Evolutionary conservation across 2,329 filamentous ascomycete species (phyloP).

Genomic region (Botrytis elliptica): DNA sequence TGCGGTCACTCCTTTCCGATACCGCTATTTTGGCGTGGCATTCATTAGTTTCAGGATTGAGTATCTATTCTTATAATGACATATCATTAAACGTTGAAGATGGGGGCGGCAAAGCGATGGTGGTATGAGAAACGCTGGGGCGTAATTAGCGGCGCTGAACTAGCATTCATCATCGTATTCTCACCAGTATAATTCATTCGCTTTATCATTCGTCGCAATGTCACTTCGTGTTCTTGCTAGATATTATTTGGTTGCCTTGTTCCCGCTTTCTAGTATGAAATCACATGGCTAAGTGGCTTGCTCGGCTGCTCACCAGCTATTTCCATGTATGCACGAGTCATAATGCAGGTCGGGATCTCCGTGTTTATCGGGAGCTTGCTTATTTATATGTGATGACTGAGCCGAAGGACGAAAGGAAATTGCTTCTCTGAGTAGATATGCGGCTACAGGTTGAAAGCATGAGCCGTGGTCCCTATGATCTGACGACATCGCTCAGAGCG

Average conservation of each 20-base stretch:
- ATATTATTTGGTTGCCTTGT: background rate
- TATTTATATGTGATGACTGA: background rate
- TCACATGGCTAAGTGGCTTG: background rate
- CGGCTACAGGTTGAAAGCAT: background rate
- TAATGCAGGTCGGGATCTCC: background rate
- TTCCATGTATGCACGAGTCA: background rate
- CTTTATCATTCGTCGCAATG: background rate
- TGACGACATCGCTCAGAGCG: background rate
- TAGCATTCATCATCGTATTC: background rate
- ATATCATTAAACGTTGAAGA: background rate
- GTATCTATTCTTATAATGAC: background rate
- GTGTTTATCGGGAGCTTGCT: background rate
- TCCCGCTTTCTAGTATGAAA: background rate
- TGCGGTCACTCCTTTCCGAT: background rate
- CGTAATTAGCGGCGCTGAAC: background rate
- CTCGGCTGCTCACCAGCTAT: background rate
- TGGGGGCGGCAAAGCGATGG: background rate
- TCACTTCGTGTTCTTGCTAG: background rate
- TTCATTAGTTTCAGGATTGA: background rate
- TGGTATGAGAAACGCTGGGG: background rate
- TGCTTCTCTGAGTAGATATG: background rate
- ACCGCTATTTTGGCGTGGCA: background rate
- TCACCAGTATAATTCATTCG: background rate
- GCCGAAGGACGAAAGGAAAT: background rate
- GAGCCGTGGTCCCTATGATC: background rate